Conservation (phyloP, 805 yeast species). For the Scheffersomyces lignosus region DNA sequence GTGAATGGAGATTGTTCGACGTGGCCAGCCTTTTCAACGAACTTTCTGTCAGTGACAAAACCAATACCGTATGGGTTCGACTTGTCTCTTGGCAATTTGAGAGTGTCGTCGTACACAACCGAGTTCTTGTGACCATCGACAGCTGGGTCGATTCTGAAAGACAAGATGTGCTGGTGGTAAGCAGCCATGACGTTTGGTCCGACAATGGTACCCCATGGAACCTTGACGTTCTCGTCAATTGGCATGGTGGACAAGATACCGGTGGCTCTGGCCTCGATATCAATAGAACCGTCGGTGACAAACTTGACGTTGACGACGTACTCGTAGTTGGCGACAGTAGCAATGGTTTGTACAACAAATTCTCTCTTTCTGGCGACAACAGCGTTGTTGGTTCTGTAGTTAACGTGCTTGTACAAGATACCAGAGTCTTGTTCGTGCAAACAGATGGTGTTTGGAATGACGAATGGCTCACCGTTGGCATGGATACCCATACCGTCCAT, state of each 20-base stretch:
- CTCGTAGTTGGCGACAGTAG: constrained; percentile 84
- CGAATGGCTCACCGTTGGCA: constrained; percentile 59
- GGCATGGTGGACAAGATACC: constrained; percentile 87
- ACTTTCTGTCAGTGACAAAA: constrained; percentile 60
- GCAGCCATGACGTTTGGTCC: constrained; percentile 84
- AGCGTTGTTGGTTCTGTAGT: constrained; percentile 71
- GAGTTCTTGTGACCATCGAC: constrained; percentile 79
- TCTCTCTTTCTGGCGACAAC: constrained; percentile 78
- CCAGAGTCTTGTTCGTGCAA: constrained; percentile 82
- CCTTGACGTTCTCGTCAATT: constrained; percentile 63
- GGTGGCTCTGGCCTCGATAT: constrained; percentile 79
- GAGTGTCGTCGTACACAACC: constrained; percentile 68
- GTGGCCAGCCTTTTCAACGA: constrained; percentile 67
- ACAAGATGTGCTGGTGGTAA: constrained; percentile 78
- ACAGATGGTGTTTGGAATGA: constrained; percentile 71
- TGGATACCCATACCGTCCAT: constrained; percentile 60
- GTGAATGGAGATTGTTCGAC: constrained; percentile 76
- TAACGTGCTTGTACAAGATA: constrained; percentile 73
- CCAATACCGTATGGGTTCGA: constrained; percentile 72
- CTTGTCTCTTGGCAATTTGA: constrained; percentile 54
- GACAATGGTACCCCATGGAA: constrained; percentile 73
- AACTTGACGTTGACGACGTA: constrained; percentile 71
- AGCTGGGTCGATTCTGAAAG: constrained; percentile 80
- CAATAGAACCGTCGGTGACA: constrained; percentile 76
- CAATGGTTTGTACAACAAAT: constrained; percentile 75